A percentile compares a stretch with the other conserved stretches of the same genome.
These are phyloP conservation scores for Nakazawaea wyomingensis DNA, from an alignment of 805 yeast genomes.

Conservation along the genomic window DNA sequence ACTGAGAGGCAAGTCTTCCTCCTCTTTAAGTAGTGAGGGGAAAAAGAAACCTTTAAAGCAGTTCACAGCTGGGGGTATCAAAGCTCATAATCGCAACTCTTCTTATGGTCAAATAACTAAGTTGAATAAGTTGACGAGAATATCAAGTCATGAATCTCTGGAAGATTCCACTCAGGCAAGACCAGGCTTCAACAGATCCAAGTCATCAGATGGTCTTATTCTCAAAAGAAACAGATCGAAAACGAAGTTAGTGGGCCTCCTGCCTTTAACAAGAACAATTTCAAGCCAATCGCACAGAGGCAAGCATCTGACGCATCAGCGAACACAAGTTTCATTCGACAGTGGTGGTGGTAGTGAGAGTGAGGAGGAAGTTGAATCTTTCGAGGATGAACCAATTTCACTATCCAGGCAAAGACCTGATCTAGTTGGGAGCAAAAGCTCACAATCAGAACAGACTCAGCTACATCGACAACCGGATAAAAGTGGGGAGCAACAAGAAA, in stretches of 20 bases:
- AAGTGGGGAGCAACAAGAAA: background rate
- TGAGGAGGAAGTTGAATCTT: constrained; percentile 38
- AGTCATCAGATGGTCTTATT: constrained; percentile 26
- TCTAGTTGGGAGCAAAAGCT: background rate
- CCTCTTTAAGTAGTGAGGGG: constrained; percentile 22
- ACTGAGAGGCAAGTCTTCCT: constrained; percentile 21
- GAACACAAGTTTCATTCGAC: constrained; percentile 11
- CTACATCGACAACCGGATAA: background rate
- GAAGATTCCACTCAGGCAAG: constrained; percentile 15
- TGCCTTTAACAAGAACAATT: constrained; percentile 22
- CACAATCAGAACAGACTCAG: background rate
- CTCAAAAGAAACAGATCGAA: constrained; percentile 15
- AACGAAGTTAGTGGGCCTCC: constrained; percentile 16
- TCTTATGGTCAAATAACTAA: constrained; percentile 28
- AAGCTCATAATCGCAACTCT: constrained; percentile 23
- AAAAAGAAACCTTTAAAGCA: constrained; percentile 26
- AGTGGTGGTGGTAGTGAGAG: constrained; percentile 18
- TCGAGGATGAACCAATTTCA: constrained; percentile 28
- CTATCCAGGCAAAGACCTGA: background rate
- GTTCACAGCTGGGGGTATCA: constrained; percentile 28
- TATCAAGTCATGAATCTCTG: constrained; percentile 24
- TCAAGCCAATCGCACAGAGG: constrained; percentile 15
- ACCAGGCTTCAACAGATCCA: constrained; percentile 28
- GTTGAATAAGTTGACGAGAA: constrained; percentile 26
- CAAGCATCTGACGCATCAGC: background rate